Evolutionary conservation across 768 basidiomycete genomes (phyloP), one percentile per base, ranked within the genome.

Genomic region (Trametes villosa): DNA sequence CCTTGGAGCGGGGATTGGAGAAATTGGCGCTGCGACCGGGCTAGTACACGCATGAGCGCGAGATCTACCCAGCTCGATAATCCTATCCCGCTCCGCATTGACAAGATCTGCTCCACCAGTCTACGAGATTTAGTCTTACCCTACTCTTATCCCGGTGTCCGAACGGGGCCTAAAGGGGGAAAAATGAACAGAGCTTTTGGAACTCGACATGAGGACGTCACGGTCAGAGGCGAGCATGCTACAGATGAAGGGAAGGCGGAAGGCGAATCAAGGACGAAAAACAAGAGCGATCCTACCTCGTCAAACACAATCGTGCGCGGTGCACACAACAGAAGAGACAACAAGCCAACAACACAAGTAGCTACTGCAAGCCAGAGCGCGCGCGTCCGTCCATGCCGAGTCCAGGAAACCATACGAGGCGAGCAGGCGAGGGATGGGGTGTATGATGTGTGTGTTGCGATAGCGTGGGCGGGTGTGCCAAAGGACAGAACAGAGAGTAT

Each of bases 391-490:
- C 36, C 36, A 17, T 38, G 7, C 4, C 36, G 36, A 15, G 13
- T 38, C n/a, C n/a, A n/a, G n/a, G n/a, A n/a, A n/a, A n/a, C 34
- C 9, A 34, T 15, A 34, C 9, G 34, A 34, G n/a, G n/a, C 34
- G 34, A 34, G 34, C 34, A 34, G 34, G 34, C 34, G 34, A 34
- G 34, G 9, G 34, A 34, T 44, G 20, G 4, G 17, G 18, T 20
- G 29, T 27, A 33, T 18, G 30, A 13, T 38, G 50, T 36, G 24
- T 30, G 41, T 54, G n/a, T 44, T 57, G 50, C 56, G 61, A 63
- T 63, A 63, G 61, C 61, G 52, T 54, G 30, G 44, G 41, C 20
- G 44, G 53, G 38, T 33, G 13, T 34, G 36, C 36, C 36, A 58
- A 57, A 57, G 38, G 53, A 54, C 40, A 53, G 50, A 34, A 31